Evolutionary conservation across 495 filamentous ascomycete genomes (phyloP), one percentile per base, ranked within the genome.

Genomic region (Lichenothelia convexa): DNA sequence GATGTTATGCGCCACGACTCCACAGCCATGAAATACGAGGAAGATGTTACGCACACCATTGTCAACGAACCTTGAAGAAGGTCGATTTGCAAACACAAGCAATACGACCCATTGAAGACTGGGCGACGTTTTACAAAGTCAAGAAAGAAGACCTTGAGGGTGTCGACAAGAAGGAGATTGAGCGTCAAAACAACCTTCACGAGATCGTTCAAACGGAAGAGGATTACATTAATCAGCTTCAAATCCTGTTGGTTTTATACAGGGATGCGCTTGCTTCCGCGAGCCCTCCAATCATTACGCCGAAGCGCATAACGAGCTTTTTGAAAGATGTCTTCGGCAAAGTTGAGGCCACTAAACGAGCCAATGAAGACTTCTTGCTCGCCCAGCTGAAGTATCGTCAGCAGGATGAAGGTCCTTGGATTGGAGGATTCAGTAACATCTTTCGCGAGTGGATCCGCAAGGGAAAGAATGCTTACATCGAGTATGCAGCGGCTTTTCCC

Each of bases 361-460:
- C 84, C 46, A 94, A 94, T 46, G 87, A 91, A 48, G 87, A 94
- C 36, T 75, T 83, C 57, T 67, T 99, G n/a, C 60, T 99, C 11
- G 77, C 91, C 2, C 89, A 95, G 54, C 65, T 99, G 45, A 95
- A 95, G 44, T 99, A 94, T 50, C 77, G 91, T 21, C 89, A 99
- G 54, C 79, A 87, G 45, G 89, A 95, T 49, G 86, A 99, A 53
- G 89, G 91, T 0, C 89, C 89, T 0, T 95, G 83, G 67, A 75
- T 99, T 41, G 65, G 70, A 30, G 89, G 91, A 6, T 93, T 94
- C 55, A 93, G 85, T 49, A 89, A 95, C 45, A 84, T 99, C 37
- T 99, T 99, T 61, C 67, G 89, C 40, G 91, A 99, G 57, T 99
- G 89, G 89, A 92, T 99, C 45, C 70, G 89, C 34, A 95, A 94